Percentiles rank a stretch among this genome's conserved stretches.
phyloP scores from a whole-genome alignment of 1,139 yeast genomes.

The Kurtzmaniella quercitrusa region DNA sequence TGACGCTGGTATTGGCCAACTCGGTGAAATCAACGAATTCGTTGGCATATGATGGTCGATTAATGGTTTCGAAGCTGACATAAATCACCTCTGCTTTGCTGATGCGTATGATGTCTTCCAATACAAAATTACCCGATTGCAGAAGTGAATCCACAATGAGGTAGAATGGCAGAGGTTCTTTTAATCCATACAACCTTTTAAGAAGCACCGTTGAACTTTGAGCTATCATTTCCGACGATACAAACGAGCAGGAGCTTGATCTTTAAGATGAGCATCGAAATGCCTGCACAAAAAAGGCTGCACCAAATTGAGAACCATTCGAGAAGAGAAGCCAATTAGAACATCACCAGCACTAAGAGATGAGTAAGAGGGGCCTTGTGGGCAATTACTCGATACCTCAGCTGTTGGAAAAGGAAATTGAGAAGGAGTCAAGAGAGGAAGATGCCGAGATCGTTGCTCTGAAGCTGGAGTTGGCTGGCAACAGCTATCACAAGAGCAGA shows the following conservation, averaged over 20 bases:
- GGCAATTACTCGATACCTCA: conserved; percentile 33
- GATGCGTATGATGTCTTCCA: conserved; percentile 54
- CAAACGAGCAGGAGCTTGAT: too few species aligned
- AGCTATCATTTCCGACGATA: too few species aligned
- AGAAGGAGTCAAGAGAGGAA: conserved; percentile 22
- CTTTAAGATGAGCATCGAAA: too few species aligned
- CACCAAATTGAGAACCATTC: not conserved
- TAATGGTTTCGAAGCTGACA: conserved; percentile 61
- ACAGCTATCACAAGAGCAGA: conserved; percentile 20
- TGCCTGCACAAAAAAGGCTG: conserved; percentile 1
- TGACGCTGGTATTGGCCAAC: conserved; percentile 16
- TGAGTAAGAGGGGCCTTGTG: conserved; percentile 17
- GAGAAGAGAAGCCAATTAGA: not conserved
- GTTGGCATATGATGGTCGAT: conserved; percentile 46
- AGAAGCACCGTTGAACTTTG: conserved; percentile 49
- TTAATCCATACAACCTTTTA: conserved; percentile 58
- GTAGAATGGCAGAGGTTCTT: conserved; percentile 71
- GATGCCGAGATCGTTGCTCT: conserved; percentile 16
- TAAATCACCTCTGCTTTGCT: conserved; percentile 35
- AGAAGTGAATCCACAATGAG: conserved; percentile 64
- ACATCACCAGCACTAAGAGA: conserved; percentile 1
- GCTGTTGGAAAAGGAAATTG: conserved; percentile 22
- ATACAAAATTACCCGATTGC: conserved; percentile 58
- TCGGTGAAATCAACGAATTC: conserved; percentile 48
- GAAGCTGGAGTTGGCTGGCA: conserved; percentile 16